Conservation (phyloP, 805 yeast species). For the Yarrowia hollandica region DNA sequence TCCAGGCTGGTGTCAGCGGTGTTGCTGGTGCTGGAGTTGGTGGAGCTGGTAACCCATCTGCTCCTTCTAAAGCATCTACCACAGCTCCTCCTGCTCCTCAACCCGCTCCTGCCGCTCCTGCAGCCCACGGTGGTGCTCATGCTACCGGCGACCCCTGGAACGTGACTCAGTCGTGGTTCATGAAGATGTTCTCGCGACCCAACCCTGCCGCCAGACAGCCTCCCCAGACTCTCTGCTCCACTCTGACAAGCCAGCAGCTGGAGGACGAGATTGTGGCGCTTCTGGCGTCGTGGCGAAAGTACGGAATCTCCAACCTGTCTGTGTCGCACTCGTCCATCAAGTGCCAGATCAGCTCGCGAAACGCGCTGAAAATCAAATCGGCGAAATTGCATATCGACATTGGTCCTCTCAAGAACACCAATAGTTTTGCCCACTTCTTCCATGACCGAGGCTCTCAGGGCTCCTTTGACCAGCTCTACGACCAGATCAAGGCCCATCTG, state of each 20-base stretch:
- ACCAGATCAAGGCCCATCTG: slow-evolving; percentile 34
- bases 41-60: no score
- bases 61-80: neutral
- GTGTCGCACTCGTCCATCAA: slow-evolving; percentile 37
- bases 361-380: slow-evolving; percentile 41
- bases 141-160: slow-evolving; percentile 2
- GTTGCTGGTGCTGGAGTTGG: no score
- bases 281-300: slow-evolving; percentile 43
- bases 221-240: slow-evolving; percentile 37
- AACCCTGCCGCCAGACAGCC: slow-evolving; percentile 9
- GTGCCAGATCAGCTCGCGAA: slow-evolving; percentile 41
- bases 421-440: slow-evolving; percentile 31
- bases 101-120: neutral
- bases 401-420: slow-evolving; percentile 13
- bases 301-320: slow-evolving; percentile 41
- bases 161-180: slow-evolving; percentile 30
- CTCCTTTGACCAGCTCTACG: slow-evolving; percentile 32
- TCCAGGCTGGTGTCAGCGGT: no score
- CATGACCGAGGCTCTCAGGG: slow-evolving; percentile 32
- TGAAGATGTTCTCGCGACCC: slow-evolving; percentile 15
- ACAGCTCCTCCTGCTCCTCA: neutral
- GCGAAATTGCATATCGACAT: slow-evolving; percentile 39
- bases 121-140: neutral
- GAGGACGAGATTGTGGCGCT: slow-evolving; percentile 39
- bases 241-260: slow-evolving; percentile 37